Percentiles rank a stretch among this genome's conserved stretches.
Evolutionary conservation across 352 stramenopile species (phyloP).

Genomic region (Globisporangium nunn): DNA sequence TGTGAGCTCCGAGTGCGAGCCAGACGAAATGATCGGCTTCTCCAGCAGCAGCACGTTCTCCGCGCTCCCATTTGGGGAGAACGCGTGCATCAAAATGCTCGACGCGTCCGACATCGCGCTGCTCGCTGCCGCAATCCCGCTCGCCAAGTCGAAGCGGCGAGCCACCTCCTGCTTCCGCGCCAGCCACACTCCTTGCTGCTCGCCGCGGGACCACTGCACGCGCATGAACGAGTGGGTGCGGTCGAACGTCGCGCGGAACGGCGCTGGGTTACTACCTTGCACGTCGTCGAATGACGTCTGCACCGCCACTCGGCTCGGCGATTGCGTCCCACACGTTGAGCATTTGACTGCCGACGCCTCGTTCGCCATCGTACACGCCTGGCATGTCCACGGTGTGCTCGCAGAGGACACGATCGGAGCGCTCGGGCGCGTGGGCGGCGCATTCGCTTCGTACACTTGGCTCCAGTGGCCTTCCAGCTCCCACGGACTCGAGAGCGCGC

Average conservation of each 20-base stretch:
- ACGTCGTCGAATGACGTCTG: slow-evolving; percentile 21
- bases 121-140: slow-evolving; percentile 22
- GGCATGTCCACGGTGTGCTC: slow-evolving; percentile 51
- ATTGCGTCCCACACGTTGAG: slow-evolving; percentile 60
- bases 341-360: slow-evolving; percentile 49
- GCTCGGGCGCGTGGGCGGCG: slow-evolving; percentile 7
- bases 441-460: slow-evolving; percentile 40
- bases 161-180: slow-evolving; percentile 32
- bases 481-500: slow-evolving; percentile 22
- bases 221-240: slow-evolving; percentile 65
- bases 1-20: slow-evolving; percentile 43
- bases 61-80: slow-evolving; percentile 44
- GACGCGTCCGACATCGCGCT: slow-evolving; percentile 55
- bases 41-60: slow-evolving; percentile 55
- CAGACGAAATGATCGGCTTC: slow-evolving; percentile 44
- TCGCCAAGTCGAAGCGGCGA: slow-evolving; percentile 29
- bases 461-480: slow-evolving; percentile 75
- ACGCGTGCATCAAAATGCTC: slow-evolving; percentile 37
- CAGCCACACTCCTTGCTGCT: slow-evolving; percentile 78
- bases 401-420: slow-evolving; percentile 16
- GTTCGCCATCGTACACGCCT: slow-evolving; percentile 76
- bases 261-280: slow-evolving; percentile 68
- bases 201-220: slow-evolving; percentile 72
- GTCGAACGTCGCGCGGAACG: slow-evolving; percentile 57
- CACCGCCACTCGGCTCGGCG: slow-evolving; percentile 29